phyloP scores from a whole-genome alignment of 345 rosid genomes.

The Gossypioides kirkii region DNA sequence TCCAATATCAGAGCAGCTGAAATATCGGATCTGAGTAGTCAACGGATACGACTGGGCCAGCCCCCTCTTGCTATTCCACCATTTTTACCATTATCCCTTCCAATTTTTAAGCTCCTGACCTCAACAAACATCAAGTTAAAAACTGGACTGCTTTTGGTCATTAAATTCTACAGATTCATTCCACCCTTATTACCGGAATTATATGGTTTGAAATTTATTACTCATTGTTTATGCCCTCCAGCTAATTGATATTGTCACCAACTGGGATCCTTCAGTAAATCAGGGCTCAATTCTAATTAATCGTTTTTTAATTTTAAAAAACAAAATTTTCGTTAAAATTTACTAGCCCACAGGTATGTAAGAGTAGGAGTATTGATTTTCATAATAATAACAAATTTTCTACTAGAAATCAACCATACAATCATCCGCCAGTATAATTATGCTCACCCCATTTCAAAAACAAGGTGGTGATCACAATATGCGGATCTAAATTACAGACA shows the following conservation, averaged over 20 bases:
- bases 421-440: not conserved
- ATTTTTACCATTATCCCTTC: too few relatives aligned
- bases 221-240: not conserved
- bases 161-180: not conserved
- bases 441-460: constrained; percentile 38
- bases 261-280: not conserved
- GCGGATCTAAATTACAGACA: not conserved
- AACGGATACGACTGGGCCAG: too few relatives aligned
- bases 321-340: too few relatives aligned
- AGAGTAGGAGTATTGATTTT: too few relatives aligned
- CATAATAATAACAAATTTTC: not conserved
- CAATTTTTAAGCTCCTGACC: too few relatives aligned
- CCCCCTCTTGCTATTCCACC: too few relatives aligned
- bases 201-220: too few relatives aligned
- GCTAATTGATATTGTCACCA: not conserved
- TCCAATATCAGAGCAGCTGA: too few relatives aligned
- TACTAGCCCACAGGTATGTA: too few relatives aligned
- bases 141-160: not conserved
- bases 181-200: not conserved
- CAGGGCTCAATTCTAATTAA: too few relatives aligned
- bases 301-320: too few relatives aligned
- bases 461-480: constrained; percentile 22
- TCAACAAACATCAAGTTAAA: not conserved
- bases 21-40: too few relatives aligned
- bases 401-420: not conserved